Evolutionary conservation across 2,329 filamentous ascomycete species (phyloP).

Genomic region (Orbilia oligospora): DNA sequence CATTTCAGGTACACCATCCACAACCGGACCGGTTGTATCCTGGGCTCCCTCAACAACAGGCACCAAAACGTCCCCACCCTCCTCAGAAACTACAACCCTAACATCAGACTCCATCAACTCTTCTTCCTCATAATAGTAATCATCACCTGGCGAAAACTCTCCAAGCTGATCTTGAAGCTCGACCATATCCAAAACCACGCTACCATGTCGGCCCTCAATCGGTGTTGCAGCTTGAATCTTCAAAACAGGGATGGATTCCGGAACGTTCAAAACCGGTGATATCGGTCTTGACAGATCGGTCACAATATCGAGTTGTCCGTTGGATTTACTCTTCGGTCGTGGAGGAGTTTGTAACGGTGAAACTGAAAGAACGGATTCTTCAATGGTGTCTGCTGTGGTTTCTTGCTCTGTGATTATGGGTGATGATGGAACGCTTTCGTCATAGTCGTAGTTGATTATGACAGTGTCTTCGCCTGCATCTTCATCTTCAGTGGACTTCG

Average conservation of each 20-base stretch:
- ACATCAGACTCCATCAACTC: constrained; percentile 2
- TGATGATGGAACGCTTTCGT: constrained; percentile 18
- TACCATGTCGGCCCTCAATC: constrained; percentile 19
- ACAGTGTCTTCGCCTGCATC: constrained; percentile 7
- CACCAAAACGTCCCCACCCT: background rate
- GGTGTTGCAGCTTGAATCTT: constrained; percentile 45
- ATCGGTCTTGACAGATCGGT: constrained; percentile 10
- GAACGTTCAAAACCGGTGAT: constrained; percentile 35
- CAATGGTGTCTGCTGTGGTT: background rate
- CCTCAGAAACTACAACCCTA: constrained; percentile 20
- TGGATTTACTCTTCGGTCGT: constrained; percentile 3
- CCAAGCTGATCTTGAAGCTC: constrained; percentile 1
- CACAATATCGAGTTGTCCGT: constrained; percentile 10
- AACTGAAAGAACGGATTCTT: constrained; percentile 34
- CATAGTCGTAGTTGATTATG: background rate
- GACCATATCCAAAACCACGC: constrained; percentile 2
- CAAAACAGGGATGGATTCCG: constrained; percentile 20
- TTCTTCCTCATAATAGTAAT: background rate
- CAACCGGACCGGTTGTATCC: background rate
- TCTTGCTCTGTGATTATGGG: constrained; percentile 6
- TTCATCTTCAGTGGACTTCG: background rate
- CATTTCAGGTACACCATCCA: background rate
- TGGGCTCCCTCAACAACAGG: background rate
- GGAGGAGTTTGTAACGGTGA: constrained; percentile 42
- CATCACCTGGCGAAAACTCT: background rate